Base-by-base conservation (phyloP, 2,329 filamentous ascomycete species). In the Cercospora nicotianae region DNA sequence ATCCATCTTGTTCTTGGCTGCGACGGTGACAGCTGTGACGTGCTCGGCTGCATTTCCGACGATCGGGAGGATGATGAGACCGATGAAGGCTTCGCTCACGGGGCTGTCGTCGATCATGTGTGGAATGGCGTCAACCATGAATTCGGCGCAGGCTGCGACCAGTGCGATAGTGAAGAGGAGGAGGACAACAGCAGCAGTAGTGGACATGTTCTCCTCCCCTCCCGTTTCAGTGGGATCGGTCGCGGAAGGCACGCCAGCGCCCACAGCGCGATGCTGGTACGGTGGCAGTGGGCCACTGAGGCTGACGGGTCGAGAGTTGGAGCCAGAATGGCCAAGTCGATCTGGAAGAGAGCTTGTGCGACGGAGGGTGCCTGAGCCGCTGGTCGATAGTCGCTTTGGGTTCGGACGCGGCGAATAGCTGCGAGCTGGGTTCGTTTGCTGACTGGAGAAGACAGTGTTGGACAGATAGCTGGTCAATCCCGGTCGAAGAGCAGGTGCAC, bases 21-120 rank as follows among this genome's bases (percentile, higher is more conserved):
- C 91, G 1, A 94, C 91, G 0, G 88, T 91, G 64, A 94, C 90
- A 6, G 91, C 91, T 0, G 91, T 93, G 20, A 91, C 90, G 82
- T 94, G 91, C 80, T 94, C 91, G 13, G 91, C 91, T 2, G 91
- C 91, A 74, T 94, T 94, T 45, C 91, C 90, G n/a, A 93, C 91
- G 73, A 94, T 93, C 8, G 91, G 91, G 4, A 94, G 82, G 63
- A 94, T 87, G 73, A 94, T 93, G 10, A 94, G 84, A 74, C 91
- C 91, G 69, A 94, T 89, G 71, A 94, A 94, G 36, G 91, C 90
- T 75, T 91, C 85, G 69, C 86, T 90, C 67, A 94, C 82, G 12
- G 80, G 80, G 23, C 87, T 88, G 3, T 82, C 79, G 18, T 82
- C 80, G 1, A 91, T 87, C 78, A 94, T 88, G 5, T 83, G 84